Conservation (phyloP, 2,329 filamentous ascomycete species). For the Botrytis squamosa region DNA sequence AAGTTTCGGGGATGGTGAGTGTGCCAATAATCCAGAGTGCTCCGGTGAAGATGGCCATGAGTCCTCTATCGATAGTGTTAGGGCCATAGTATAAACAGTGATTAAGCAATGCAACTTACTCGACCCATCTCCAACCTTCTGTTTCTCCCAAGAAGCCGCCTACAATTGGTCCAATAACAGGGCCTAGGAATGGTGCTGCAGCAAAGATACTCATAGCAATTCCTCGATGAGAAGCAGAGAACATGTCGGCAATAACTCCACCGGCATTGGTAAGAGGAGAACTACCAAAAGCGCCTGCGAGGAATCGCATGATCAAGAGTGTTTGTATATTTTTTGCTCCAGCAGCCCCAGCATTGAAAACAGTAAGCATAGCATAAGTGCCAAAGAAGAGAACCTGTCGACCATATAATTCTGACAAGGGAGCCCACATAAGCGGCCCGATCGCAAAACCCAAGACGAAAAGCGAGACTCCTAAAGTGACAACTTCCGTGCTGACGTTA, state of each 20-base stretch:
- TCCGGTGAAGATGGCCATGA: slow-evolving; percentile 66
- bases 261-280: slow-evolving; percentile 62
- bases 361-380: slow-evolving; percentile 57
- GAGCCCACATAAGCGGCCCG: slow-evolving; percentile 45
- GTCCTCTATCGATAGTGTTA: slow-evolving; percentile 36
- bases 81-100: not conserved
- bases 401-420: slow-evolving; percentile 52
- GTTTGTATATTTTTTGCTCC: slow-evolving; percentile 57
- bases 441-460: slow-evolving; percentile 47
- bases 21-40: slow-evolving; percentile 58
- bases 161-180: slow-evolving; percentile 62
- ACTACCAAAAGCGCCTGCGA: slow-evolving; percentile 61
- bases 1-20: slow-evolving; percentile 57
- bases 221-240: slow-evolving; percentile 51
- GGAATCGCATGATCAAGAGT: slow-evolving; percentile 66
- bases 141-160: slow-evolving; percentile 65
- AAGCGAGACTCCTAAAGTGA: slow-evolving; percentile 45
- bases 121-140: slow-evolving; percentile 75
- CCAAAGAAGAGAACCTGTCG: slow-evolving; percentile 57
- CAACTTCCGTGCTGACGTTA: slow-evolving; percentile 40
- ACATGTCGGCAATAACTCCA: slow-evolving; percentile 62
- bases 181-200: slow-evolving; percentile 64
- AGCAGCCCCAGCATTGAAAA: slow-evolving; percentile 60
- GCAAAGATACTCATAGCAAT: slow-evolving; percentile 62
- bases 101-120: slow-evolving; percentile 27